phyloP scores from a whole-genome alignment of 2,329 filamentous ascomycete genomes.

The Botryotinia globosa region DNA sequence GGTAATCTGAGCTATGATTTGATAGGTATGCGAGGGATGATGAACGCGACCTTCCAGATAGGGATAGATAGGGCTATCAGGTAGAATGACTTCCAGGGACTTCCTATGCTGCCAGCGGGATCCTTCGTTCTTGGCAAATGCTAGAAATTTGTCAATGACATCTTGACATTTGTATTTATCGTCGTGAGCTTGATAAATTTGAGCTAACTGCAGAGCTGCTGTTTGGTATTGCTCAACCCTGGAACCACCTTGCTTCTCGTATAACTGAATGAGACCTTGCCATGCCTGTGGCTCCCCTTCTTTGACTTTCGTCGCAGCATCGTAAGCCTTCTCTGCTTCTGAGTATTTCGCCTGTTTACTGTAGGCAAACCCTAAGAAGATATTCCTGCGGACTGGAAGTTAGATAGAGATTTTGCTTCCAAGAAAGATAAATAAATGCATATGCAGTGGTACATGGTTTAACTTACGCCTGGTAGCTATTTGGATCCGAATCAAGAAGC shows the following conservation, averaged over 20 bases:
- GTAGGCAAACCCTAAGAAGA: constrained; percentile 84
- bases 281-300: constrained; percentile 78
- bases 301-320: constrained; percentile 67
- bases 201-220: constrained; percentile 69
- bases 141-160: constrained; percentile 75
- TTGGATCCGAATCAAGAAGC: constrained; percentile 67
- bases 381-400: constrained; percentile 51
- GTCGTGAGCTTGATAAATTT: constrained; percentile 67
- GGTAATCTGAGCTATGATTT: constrained; percentile 75
- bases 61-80: constrained; percentile 75
- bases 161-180: constrained; percentile 62
- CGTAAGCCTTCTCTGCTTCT: constrained; percentile 75
- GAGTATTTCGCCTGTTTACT: constrained; percentile 71
- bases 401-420: background rate
- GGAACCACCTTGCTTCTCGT: constrained; percentile 69
- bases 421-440: background rate
- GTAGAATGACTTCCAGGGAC: constrained; percentile 73
- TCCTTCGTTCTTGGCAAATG: constrained; percentile 70
- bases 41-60: constrained; percentile 81
- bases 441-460: background rate
- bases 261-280: constrained; percentile 85
- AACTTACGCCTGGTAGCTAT: constrained; percentile 77
- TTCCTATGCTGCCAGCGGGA: constrained; percentile 70
- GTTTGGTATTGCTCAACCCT: constrained; percentile 73
- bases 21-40: constrained; percentile 76